These are phyloP conservation scores for Clausena lansium DNA, from an alignment of 345 rosid genomes.

Conservation along the genomic window DNA sequence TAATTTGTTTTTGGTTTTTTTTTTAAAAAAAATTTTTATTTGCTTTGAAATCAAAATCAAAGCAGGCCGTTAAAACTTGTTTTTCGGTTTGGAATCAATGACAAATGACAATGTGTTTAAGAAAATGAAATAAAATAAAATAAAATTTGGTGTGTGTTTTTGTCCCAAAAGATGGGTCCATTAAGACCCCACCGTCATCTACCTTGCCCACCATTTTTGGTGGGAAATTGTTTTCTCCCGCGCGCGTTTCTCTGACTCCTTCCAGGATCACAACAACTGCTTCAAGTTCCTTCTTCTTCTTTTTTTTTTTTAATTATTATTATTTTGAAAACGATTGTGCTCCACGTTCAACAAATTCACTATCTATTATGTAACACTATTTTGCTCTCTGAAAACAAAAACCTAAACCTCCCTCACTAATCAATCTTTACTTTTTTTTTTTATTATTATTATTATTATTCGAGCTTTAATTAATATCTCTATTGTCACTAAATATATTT, in stretches of 20 bases:
- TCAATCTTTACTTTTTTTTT: no score
- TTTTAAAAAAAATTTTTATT: neutral
- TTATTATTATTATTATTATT: no score
- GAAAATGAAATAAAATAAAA: neutral
- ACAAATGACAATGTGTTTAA: neutral
- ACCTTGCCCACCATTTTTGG: slow-evolving; percentile 4
- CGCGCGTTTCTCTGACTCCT: slow-evolving; percentile 34
- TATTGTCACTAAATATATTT: no score
- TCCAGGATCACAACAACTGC: neutral
- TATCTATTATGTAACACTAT: no score
- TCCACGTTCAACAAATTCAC: no score
- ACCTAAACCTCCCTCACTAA: no score
- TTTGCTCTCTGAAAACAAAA: no score
- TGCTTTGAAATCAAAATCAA: neutral
- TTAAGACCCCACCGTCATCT: slow-evolving; percentile 3
- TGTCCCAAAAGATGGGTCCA: slow-evolving; percentile 9
- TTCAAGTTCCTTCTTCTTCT: neutral
- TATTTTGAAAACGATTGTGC: no score
- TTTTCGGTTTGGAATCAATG: neutral
- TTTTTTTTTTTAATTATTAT: no score
- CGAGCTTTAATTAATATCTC: no score
- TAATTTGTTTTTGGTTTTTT: neutral
- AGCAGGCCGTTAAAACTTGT: slow-evolving; percentile 17
- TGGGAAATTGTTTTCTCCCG: slow-evolving; percentile 18
- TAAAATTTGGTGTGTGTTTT: neutral